phyloP scores from a whole-genome alignment of 2,329 filamentous ascomycete genomes.

The Hymenotorrendiella dingleyae region DNA sequence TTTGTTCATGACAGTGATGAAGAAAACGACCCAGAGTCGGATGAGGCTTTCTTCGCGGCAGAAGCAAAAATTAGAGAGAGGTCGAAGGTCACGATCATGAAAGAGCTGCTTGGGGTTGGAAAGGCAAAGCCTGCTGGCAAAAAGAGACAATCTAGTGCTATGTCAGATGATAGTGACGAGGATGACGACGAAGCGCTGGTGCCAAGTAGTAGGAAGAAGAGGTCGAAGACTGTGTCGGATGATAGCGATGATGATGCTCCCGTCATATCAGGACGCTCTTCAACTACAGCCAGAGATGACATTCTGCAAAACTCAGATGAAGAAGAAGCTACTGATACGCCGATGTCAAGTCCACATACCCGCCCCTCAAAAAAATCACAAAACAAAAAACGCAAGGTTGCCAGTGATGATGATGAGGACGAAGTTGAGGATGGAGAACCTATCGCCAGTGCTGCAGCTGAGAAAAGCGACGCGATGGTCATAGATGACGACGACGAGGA shows the following conservation, averaged over 20 bases:
- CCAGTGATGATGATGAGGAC: slow-evolving; percentile 28
- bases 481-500: slow-evolving; percentile 36
- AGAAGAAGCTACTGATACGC: slow-evolving; percentile 33
- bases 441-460: slow-evolving; percentile 24
- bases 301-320: slow-evolving; percentile 30
- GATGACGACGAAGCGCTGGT: slow-evolving; percentile 16
- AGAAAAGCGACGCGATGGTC: slow-evolving; percentile 10
- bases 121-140: slow-evolving; percentile 12
- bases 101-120: slow-evolving; percentile 23
- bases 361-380: slow-evolving; percentile 30
- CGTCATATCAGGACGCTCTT: slow-evolving; percentile 22
- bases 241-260: slow-evolving; percentile 27
- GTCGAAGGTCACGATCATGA: slow-evolving; percentile 26
- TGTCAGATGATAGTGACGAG: slow-evolving; percentile 27
- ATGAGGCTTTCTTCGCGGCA: slow-evolving; percentile 74
- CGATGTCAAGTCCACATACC: slow-evolving; percentile 34
- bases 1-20: slow-evolving; percentile 84
- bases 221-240: slow-evolving; percentile 15
- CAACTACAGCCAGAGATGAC: slow-evolving; percentile 18
- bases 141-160: slow-evolving; percentile 14
- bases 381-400: slow-evolving; percentile 35
- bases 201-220: slow-evolving; percentile 19
- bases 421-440: slow-evolving; percentile 18
- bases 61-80: slow-evolving; percentile 58
- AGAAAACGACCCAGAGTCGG: slow-evolving; percentile 72